Conservation (phyloP, 768 basidiomycete genomes). For the Cantharellus cinnabarinus region DNA sequence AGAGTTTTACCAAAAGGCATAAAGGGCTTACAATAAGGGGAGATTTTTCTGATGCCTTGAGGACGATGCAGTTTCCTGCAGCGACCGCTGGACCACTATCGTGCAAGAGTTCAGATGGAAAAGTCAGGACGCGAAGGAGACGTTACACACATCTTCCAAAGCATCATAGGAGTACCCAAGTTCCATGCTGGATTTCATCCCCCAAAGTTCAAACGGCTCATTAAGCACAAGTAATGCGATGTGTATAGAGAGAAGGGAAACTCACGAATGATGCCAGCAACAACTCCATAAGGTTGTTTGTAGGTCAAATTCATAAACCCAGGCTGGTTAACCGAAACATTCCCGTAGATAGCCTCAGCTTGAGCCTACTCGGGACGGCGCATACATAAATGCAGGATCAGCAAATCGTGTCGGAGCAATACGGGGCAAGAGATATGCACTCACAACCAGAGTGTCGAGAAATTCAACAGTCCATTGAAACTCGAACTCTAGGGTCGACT, state of each 20-base stretch:
- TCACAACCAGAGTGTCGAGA: not conserved
- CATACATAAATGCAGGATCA: not conserved
- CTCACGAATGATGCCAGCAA: constrained; percentile 37
- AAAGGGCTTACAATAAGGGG: constrained; percentile 39
- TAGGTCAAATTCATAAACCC: not conserved
- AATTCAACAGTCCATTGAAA: not conserved
- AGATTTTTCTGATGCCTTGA: constrained; percentile 67
- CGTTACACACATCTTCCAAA: not conserved
- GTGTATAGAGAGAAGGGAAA: constrained; percentile 9
- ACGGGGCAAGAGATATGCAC: not conserved
- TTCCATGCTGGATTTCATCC: not conserved
- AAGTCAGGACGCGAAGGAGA: not conserved
- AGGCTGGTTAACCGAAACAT: not conserved
- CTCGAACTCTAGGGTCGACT: constrained; percentile 38
- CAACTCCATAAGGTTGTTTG: constrained; percentile 7
- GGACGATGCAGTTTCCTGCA: constrained; percentile 51
- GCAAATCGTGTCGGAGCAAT: not conserved
- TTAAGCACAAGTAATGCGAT: constrained; percentile 32
- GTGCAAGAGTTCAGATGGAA: not conserved
- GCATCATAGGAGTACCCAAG: not conserved
- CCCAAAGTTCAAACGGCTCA: not conserved
- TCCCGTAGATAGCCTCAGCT: not conserved
- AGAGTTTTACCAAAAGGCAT: constrained; percentile 18
- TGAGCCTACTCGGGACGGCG: not conserved
- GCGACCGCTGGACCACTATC: constrained; percentile 43